phyloP scores from a whole-genome alignment of 768 basidiomycete species.

The Suillus brevipes region DNA sequence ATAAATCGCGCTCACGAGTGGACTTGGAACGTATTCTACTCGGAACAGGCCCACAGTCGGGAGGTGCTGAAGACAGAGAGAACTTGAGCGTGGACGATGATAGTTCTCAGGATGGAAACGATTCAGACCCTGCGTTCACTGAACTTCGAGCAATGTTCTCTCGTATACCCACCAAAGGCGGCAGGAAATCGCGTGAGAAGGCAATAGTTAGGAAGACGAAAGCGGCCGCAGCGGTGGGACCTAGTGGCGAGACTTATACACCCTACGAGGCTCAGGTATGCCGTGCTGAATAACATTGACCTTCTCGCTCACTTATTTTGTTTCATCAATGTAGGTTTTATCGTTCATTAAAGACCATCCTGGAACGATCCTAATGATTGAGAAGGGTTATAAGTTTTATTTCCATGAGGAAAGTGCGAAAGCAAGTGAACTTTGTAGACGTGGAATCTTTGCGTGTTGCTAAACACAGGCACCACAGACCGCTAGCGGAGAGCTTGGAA shows the following conservation, averaged over 20 bases:
- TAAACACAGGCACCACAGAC: slow-evolving; percentile 42
- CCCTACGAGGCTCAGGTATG: slow-evolving; percentile 72
- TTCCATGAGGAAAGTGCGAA: slow-evolving; percentile 87
- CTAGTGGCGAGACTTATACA: slow-evolving; percentile 71
- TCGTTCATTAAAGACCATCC: slow-evolving; percentile 67
- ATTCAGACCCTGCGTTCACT: slow-evolving; percentile 48
- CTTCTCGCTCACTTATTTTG: neutral
- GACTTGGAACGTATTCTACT: slow-evolving; percentile 57
- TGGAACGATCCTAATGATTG: slow-evolving; percentile 71
- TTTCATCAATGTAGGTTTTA: slow-evolving; percentile 19
- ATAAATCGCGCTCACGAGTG: slow-evolving; percentile 35
- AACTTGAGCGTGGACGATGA: slow-evolving; percentile 28
- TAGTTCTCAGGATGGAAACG: slow-evolving; percentile 35
- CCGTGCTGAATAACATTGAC: neutral
- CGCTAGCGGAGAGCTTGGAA: slow-evolving; percentile 75
- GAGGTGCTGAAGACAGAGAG: slow-evolving; percentile 19
- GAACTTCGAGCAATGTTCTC: slow-evolving; percentile 51
- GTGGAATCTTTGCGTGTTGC: neutral
- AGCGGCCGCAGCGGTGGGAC: slow-evolving; percentile 49
- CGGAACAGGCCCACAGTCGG: slow-evolving; percentile 33
- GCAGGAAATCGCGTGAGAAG: slow-evolving; percentile 34
- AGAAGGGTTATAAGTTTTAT: slow-evolving; percentile 81
- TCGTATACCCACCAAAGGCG: slow-evolving; percentile 34
- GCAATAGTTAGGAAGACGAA: slow-evolving; percentile 33
- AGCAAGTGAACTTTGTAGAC: slow-evolving; percentile 36